phyloP scores from a whole-genome alignment of 2,329 filamentous ascomycete genomes.

The Seiridium unicorne region DNA sequence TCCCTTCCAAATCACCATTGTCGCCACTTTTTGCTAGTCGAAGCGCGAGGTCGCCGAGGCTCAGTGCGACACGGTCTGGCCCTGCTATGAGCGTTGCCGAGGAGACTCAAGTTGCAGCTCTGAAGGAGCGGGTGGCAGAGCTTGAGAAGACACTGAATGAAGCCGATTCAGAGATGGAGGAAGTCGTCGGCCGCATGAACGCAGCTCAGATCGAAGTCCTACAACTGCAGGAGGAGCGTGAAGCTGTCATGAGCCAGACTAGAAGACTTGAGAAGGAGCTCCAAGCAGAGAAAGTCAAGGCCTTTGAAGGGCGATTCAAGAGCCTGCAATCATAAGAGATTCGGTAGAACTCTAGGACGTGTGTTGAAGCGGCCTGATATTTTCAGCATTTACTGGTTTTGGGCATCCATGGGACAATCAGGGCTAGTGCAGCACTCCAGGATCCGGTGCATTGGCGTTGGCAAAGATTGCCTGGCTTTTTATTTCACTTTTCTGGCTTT shows the following conservation, averaged over 20 bases:
- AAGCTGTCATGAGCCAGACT: conserved; percentile 72
- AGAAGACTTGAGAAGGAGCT: conserved; percentile 67
- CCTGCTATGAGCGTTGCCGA: conserved; percentile 66
- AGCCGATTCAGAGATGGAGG: conserved; percentile 79
- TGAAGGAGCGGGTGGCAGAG: conserved; percentile 78
- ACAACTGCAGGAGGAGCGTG: conserved; percentile 71
- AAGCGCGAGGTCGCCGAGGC: conserved; percentile 49
- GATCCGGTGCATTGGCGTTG: conserved; percentile 16
- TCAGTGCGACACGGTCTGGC: conserved; percentile 45
- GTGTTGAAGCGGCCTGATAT: not conserved
- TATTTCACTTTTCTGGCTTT: not conserved
- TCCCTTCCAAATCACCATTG: conserved; percentile 59
- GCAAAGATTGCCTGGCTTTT: conserved; percentile 14
- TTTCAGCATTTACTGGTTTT: conserved; percentile 18
- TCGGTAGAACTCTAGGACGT: not conserved
- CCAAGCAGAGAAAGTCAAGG: conserved; percentile 60
- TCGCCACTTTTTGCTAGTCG: conserved; percentile 59
- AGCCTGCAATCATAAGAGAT: conserved; percentile 8
- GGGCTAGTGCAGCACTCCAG: conserved; percentile 15
- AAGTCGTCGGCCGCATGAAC: conserved; percentile 81
- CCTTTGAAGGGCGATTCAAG: conserved; percentile 40
- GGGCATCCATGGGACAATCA: conserved; percentile 10
- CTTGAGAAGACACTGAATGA: conserved; percentile 76
- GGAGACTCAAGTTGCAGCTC: conserved; percentile 69
- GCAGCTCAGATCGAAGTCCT: conserved; percentile 79